Conservation (phyloP, 2,329 filamentous ascomycete genomes). For the Sclerotinia subarctica region DNA sequence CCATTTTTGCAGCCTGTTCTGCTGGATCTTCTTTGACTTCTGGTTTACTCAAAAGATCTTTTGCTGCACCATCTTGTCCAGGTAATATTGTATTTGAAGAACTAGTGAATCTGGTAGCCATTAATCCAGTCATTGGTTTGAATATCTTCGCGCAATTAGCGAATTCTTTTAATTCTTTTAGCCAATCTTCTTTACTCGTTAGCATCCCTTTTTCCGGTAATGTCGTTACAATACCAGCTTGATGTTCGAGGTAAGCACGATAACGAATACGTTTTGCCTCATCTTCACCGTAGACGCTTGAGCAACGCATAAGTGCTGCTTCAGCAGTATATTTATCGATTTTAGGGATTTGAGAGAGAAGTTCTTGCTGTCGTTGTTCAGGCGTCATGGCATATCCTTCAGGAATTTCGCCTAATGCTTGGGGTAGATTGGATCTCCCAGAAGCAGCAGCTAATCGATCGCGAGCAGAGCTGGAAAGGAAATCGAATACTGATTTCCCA, state of each 20-base stretch:
- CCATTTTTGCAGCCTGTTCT: slow-evolving; percentile 80
- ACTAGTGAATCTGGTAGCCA: slow-evolving; percentile 90
- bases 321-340: slow-evolving; percentile 65
- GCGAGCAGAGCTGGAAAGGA: slow-evolving; percentile 72
- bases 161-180: slow-evolving; percentile 74
- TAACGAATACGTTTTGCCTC: slow-evolving; percentile 78
- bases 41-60: slow-evolving; percentile 48
- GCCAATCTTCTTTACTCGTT: slow-evolving; percentile 67
- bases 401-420: slow-evolving; percentile 71
- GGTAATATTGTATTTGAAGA: slow-evolving; percentile 41
- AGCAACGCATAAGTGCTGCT: slow-evolving; percentile 64
- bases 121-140: slow-evolving; percentile 84
- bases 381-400: slow-evolving; percentile 60
- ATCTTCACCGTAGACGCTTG: slow-evolving; percentile 76
- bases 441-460: slow-evolving; percentile 73
- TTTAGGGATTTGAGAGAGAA: slow-evolving; percentile 58
- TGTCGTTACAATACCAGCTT: slow-evolving; percentile 58
- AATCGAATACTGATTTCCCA: slow-evolving; percentile 95
- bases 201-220: slow-evolving; percentile 50
- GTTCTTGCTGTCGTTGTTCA: slow-evolving; percentile 57
- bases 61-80: slow-evolving; percentile 33
- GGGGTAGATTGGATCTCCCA: slow-evolving; percentile 73
- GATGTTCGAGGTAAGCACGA: slow-evolving; percentile 73
- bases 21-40: slow-evolving; percentile 68
- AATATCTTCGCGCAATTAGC: slow-evolving; percentile 73